A percentile compares a stretch with the other conserved stretches of the same genome.
phyloP scores from a whole-genome alignment of 2,329 filamentous ascomycete genomes.

The Aspergillus sp. region DNA sequence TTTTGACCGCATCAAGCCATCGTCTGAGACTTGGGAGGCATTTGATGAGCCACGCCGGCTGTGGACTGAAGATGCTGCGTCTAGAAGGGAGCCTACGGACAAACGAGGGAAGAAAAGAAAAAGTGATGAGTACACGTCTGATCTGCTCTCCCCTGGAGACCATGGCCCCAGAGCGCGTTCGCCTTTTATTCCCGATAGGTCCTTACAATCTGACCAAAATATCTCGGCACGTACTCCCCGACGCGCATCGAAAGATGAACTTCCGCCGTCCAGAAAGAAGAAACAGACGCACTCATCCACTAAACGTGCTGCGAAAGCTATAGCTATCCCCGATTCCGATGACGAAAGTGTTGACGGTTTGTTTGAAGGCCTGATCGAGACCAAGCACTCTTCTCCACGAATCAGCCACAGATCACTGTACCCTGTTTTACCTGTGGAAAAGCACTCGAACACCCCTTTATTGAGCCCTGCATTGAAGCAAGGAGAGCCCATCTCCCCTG shows the following conservation, averaged over 20 bases:
- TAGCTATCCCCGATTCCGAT: conserved; percentile 37
- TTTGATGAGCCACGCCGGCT: conserved; percentile 43
- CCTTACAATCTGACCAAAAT: conserved; percentile 1
- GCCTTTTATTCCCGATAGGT: conserved; percentile 15
- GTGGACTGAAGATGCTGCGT: conserved; percentile 47
- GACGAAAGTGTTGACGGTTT: conserved; percentile 29
- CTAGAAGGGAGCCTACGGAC: conserved; percentile 34
- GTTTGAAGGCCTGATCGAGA: conserved; percentile 25
- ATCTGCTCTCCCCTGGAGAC: conserved; percentile 36
- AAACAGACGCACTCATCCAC: conserved; percentile 4
- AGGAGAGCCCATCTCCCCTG: conserved; percentile 1
- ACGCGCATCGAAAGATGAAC: conserved; percentile 7
- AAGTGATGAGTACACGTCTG: conserved; percentile 47
- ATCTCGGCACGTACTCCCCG: background rate
- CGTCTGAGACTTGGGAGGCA: conserved; percentile 39
- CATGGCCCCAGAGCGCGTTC: conserved; percentile 25
- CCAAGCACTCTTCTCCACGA: conserved; percentile 21
- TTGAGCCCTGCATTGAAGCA: background rate
- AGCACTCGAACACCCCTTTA: conserved; percentile 11
- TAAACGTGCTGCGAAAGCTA: conserved; percentile 11
- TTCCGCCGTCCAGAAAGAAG: conserved; percentile 11
- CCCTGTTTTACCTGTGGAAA: conserved; percentile 28
- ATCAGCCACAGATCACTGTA: conserved; percentile 29
- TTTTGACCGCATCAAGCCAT: conserved; percentile 33
- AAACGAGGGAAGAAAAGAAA: conserved; percentile 50